Evolutionary conservation across 2,329 filamentous ascomycete genomes (phyloP).

Genomic region (Pleoardoris graminearum): DNA sequence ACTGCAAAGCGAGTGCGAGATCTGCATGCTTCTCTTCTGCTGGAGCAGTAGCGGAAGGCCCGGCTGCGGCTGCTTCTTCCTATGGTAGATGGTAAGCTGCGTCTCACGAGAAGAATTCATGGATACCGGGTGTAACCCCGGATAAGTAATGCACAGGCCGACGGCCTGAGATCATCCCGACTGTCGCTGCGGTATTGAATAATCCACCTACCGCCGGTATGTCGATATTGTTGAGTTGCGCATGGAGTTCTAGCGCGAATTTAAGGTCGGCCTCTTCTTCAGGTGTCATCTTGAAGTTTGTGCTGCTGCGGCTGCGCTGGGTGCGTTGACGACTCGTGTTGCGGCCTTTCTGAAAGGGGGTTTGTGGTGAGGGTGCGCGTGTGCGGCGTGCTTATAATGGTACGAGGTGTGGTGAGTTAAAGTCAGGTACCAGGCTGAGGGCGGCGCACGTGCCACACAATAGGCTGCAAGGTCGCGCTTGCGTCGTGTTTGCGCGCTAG

Average conservation of each 20-base stretch:
- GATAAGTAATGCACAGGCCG: neutral
- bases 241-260: neutral
- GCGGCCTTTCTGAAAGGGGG: too few species aligned
- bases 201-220: neutral
- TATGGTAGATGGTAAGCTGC: too few species aligned
- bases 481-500: too few species aligned
- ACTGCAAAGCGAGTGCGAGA: neutral
- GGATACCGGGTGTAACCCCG: neutral
- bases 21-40: neutral
- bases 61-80: too few species aligned
- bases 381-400: neutral
- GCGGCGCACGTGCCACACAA: neutral
- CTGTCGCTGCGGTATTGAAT: neutral
- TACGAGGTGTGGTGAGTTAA: neutral
- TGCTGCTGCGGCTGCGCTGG: neutral
- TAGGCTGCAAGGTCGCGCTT: too few species aligned
- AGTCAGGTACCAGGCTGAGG: too few species aligned
- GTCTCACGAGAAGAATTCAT: too few species aligned
- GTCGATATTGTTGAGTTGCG: neutral
- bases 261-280: neutral
- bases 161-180: neutral
- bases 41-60: too few species aligned
- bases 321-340: neutral
- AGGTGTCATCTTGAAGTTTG: neutral
- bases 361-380: neutral